phyloP scores from a whole-genome alignment of 495 filamentous ascomycete genomes.

The Acidiella bohemica region DNA sequence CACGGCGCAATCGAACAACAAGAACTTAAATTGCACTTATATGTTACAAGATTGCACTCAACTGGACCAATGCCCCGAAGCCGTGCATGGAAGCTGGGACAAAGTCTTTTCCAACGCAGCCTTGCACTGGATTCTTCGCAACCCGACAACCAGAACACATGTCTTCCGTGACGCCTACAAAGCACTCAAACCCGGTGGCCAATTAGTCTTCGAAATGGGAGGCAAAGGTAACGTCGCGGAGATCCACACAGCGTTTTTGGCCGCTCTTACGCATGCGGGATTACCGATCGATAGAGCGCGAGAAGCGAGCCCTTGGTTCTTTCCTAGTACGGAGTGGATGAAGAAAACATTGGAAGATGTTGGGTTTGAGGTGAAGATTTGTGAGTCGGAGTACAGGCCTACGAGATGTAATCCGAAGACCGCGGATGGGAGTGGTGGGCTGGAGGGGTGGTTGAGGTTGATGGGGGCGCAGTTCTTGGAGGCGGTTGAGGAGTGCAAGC shows the following conservation, averaged over 20 bases:
- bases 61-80: constrained; percentile 23
- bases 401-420: constrained; percentile 41
- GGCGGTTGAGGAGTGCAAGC: constrained; percentile 37
- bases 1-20: constrained; percentile 34
- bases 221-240: constrained; percentile 58
- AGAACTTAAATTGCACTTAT: constrained; percentile 27
- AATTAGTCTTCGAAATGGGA: constrained; percentile 61
- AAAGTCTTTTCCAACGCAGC: constrained; percentile 72
- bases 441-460: constrained; percentile 59
- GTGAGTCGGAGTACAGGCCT: constrained; percentile 54
- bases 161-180: constrained; percentile 35
- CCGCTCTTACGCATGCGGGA: constrained; percentile 39
- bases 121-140: constrained; percentile 61
- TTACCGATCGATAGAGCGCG: constrained; percentile 36
- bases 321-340: constrained; percentile 50
- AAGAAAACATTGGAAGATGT: constrained; percentile 35
- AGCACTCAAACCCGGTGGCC: constrained; percentile 43
- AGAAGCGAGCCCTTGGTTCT: constrained; percentile 56
- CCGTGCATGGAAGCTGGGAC: constrained; percentile 31
- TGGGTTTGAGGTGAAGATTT: constrained; percentile 47
- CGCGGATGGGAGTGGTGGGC: constrained; percentile 35
- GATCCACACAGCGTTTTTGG: constrained; percentile 44
- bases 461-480: constrained; percentile 48
- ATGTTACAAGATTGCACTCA: constrained; percentile 36
- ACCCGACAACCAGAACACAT: constrained; percentile 26